phyloP scores from a whole-genome alignment of 2,329 filamentous ascomycete species.

The Sarocladium oryzae region DNA sequence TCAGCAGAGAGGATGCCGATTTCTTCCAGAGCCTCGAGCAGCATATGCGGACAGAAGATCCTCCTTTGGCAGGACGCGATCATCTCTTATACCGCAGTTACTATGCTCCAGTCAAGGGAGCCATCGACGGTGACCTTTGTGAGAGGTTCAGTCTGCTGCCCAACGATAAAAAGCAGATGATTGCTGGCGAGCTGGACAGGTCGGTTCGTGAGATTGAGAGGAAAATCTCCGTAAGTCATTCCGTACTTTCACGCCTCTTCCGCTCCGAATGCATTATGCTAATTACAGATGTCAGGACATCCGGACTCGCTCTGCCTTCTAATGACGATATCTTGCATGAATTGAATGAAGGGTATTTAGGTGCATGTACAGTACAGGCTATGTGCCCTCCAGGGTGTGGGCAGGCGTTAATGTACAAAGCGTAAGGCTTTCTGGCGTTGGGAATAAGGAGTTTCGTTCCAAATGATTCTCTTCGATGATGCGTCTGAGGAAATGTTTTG shows the following conservation, averaged over 20 bases:
- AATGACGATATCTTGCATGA: slow-evolving; percentile 18
- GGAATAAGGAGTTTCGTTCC: slow-evolving; percentile 13
- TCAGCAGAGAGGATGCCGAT: slow-evolving; percentile 87
- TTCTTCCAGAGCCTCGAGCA: slow-evolving; percentile 95
- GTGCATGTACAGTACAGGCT: slow-evolving; percentile 22
- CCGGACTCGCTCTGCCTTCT: slow-evolving; percentile 54
- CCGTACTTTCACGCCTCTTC: neutral
- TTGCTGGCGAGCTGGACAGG: slow-evolving; percentile 86
- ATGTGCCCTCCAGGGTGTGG: slow-evolving; percentile 16
- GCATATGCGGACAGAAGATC: slow-evolving; percentile 78
- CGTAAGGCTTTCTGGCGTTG: slow-evolving; percentile 19
- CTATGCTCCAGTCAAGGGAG: slow-evolving; percentile 92
- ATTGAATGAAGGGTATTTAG: slow-evolving; percentile 10
- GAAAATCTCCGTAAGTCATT: slow-evolving; percentile 69
- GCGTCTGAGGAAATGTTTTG: too few species aligned
- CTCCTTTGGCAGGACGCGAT: slow-evolving; percentile 84
- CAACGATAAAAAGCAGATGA: slow-evolving; percentile 89
- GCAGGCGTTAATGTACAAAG: slow-evolving; percentile 25
- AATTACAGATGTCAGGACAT: slow-evolving; percentile 36
- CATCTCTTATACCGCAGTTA: slow-evolving; percentile 95
- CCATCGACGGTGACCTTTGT: slow-evolving; percentile 94
- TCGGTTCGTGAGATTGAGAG: slow-evolving; percentile 90
- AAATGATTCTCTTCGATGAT: neutral
- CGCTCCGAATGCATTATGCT: neutral
- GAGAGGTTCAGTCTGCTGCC: slow-evolving; percentile 81